Evolutionary conservation across 75 land plant species (phyloP), one percentile per base, ranked within the genome.

Genomic region (Sequoiadendron giganteum): DNA sequence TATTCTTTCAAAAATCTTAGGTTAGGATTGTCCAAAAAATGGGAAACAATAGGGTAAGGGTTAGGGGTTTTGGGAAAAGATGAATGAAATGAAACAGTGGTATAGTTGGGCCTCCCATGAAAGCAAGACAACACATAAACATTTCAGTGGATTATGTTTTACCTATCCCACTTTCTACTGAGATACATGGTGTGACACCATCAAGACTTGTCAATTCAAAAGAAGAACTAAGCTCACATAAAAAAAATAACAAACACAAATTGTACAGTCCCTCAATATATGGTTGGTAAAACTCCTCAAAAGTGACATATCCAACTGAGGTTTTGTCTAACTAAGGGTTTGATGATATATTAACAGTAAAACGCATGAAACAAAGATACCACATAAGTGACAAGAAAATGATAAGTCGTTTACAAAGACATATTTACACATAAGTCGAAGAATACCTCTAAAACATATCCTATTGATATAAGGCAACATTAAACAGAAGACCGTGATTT

Each of bases 101-200:
- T 36, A 36, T 36, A 36, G 38, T 36, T 36, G 38, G 38, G 38
- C 38, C 38, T 36, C 38, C 38, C 38, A 36, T 36, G 38, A 36
- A 36, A 36, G 38, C 38, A 36, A 36, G 38, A 0, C 38, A 36
- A 36, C 38, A 0, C 38, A 36, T 36, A 36, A 36, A 0, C 38
- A 36, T 36, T 36, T 36, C 0, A 0, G 38, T 36, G 38, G 38
- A 36, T 36, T 36, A 36, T 36, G 38, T 36, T 36, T 36, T 36
- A 36, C 38, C 38, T 36, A 0, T 36, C 38, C 38, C 38, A 36
- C 38, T 91, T 89, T 96, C 98, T 78, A 96, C 92, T 45, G 94
- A 89, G 45, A 96, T 85, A 88, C 94, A 92, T 3, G 87, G 86
- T 28, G 72, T 81, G 18, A 80, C 92, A 85, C 49, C 85, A 80